These are phyloP conservation scores for Perkinsus chesapeaki DNA, from an alignment of 169 alveolate genomes.

Conservation along the genomic window DNA sequence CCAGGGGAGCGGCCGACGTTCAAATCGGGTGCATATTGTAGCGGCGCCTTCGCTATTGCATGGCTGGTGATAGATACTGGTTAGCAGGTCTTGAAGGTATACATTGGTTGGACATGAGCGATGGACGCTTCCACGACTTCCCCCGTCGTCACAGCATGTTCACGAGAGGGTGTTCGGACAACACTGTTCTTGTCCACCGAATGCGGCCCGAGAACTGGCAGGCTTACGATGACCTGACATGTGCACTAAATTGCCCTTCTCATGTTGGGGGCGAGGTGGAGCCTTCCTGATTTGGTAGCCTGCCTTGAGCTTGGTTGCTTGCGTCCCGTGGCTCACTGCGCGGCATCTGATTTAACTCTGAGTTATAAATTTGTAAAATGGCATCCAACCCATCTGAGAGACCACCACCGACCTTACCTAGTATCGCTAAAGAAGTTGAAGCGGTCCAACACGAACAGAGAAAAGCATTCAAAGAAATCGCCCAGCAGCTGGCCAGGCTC, in stretches of 20 bases:
- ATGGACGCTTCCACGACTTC: constrained; percentile 7
- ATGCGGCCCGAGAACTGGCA: neutral
- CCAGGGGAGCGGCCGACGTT: constrained; percentile 10
- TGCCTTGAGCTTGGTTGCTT: too few relatives aligned
- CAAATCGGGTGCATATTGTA: neutral
- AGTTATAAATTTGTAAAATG: neutral
- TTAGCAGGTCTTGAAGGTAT: neutral
- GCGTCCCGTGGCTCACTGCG: too few relatives aligned
- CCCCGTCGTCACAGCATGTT: constrained; percentile 5
- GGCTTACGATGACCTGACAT: neutral
- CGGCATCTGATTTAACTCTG: neutral
- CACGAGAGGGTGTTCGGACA: neutral
- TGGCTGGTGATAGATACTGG: neutral
- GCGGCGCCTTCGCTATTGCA: neutral
- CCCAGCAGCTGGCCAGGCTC: neutral
- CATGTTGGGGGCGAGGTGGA: neutral
- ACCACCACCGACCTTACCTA: neutral
- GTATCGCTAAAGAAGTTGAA: neutral
- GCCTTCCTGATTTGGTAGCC: neutral
- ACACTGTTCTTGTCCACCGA: neutral
- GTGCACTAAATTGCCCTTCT: neutral
- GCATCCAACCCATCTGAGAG: neutral
- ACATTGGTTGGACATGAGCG: constrained; percentile 1
- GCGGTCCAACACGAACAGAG: neutral
- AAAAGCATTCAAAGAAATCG: neutral